Evolutionary conservation across 306 rosid genomes (phyloP).

Genomic region (Benincasa hispida): DNA sequence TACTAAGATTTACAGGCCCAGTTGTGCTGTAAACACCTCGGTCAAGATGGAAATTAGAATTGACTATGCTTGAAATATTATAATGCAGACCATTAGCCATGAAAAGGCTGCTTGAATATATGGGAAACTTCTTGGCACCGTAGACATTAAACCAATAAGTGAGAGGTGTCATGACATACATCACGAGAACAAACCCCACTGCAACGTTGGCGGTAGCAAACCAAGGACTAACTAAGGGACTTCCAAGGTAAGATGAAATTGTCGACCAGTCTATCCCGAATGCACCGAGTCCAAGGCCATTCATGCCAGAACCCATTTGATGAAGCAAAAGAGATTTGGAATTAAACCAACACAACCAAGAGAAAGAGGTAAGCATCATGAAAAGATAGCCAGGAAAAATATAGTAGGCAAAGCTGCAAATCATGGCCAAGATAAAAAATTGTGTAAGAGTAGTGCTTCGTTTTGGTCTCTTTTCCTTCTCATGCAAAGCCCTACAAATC

Average conservation of each 20-base stretch:
- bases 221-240: slow-evolving; percentile 79
- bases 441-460: slow-evolving; percentile 43
- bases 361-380: slow-evolving; percentile 37
- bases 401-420: slow-evolving; percentile 42
- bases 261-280: slow-evolving; percentile 63
- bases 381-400: slow-evolving; percentile 56
- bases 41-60: slow-evolving; percentile 56
- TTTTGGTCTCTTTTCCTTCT: slow-evolving; percentile 40
- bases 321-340: slow-evolving; percentile 47
- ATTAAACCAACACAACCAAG: slow-evolving; percentile 66
- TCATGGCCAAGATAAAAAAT: slow-evolving; percentile 45
- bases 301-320: slow-evolving; percentile 65
- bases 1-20: slow-evolving; percentile 58
- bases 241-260: slow-evolving; percentile 55
- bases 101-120: slow-evolving; percentile 47
- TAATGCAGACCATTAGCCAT: slow-evolving; percentile 41
- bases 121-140: slow-evolving; percentile 53
- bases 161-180: slow-evolving; percentile 71
- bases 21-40: slow-evolving; percentile 26
- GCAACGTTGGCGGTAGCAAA: slow-evolving; percentile 58
- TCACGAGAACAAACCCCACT: slow-evolving; percentile 37
- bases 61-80: slow-evolving; percentile 37
- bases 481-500: slow-evolving; percentile 60
- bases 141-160: slow-evolving; percentile 32
- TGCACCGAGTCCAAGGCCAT: slow-evolving; percentile 66